A percentile compares a stretch with the other conserved stretches of the same genome.
These are phyloP conservation scores for Rutstroemia sp. DNA, from an alignment of 2,329 filamentous ascomycete species.

Conservation along the genomic window DNA sequence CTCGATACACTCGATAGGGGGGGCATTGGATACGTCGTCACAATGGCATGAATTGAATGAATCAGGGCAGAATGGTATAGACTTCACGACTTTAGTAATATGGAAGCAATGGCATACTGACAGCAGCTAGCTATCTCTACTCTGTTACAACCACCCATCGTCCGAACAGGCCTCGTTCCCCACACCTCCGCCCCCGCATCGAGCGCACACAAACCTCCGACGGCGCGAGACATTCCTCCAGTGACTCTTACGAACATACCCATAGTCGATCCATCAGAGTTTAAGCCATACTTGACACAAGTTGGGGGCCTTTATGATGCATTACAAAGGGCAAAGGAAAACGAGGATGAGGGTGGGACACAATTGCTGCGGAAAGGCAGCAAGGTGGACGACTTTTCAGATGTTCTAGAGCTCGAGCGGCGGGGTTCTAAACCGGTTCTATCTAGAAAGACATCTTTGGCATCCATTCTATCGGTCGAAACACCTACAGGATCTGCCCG, in stretches of 20 bases:
- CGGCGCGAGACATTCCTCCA: conserved; percentile 82
- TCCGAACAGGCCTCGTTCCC: conserved; percentile 78
- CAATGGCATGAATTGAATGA: conserved; percentile 55
- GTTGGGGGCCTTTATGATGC: conserved; percentile 85
- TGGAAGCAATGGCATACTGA: conserved; percentile 5
- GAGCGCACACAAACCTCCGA: conserved; percentile 76
- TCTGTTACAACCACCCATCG: conserved; percentile 82
- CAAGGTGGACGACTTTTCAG: conserved; percentile 33
- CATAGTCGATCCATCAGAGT: conserved; percentile 71
- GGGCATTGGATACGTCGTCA: conserved; percentile 66
- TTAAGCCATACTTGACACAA: conserved; percentile 76
- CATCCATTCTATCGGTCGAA: conserved; percentile 32
- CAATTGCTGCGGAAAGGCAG: conserved; percentile 26
- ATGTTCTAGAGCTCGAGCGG: conserved; percentile 32
- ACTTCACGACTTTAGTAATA: neutral
- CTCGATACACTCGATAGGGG: conserved; percentile 81
- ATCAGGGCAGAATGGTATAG: conserved; percentile 72
- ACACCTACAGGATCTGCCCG: conserved; percentile 29
- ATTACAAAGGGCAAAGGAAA: conserved; percentile 75
- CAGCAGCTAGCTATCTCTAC: conserved; percentile 70
- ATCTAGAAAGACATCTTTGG: conserved; percentile 35
- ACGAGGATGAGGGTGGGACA: conserved; percentile 53
- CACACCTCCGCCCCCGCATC: conserved; percentile 63
- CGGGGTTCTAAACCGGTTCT: conserved; percentile 21
- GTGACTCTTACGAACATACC: conserved; percentile 85